phyloP scores from a whole-genome alignment of 306 rosid genomes.

The Cicer cuneatum region DNA sequence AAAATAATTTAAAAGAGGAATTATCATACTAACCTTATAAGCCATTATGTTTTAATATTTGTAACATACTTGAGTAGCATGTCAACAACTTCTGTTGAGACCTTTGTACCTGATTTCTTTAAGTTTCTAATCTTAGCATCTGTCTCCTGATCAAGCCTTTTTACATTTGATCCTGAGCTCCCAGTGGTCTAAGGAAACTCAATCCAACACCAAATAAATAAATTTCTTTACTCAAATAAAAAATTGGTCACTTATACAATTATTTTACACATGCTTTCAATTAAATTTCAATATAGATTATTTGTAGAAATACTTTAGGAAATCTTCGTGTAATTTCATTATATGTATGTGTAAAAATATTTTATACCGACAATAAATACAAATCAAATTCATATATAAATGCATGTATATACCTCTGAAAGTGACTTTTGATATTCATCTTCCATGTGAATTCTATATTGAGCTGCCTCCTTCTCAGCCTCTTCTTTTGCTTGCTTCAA shows the following conservation, averaged over 20 bases:
- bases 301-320: no score
- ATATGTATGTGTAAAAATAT: no score
- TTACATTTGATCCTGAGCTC: slow-evolving; percentile 65
- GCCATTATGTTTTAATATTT: slow-evolving; percentile 53
- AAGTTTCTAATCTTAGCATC: slow-evolving; percentile 55
- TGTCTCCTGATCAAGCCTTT: slow-evolving; percentile 76
- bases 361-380: neutral
- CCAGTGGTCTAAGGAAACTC: slow-evolving; percentile 57
- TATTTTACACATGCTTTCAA: no score
- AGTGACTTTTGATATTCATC: slow-evolving; percentile 65
- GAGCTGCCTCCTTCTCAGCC: slow-evolving; percentile 68
- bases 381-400: neutral
- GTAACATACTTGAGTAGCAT: slow-evolving; percentile 70
- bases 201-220: neutral
- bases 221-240: slow-evolving; percentile 21
- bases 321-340: no score
- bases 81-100: slow-evolving; percentile 58
- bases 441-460: slow-evolving; percentile 66
- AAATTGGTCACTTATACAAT: neutral
- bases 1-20: slow-evolving; percentile 35
- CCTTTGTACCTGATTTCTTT: slow-evolving; percentile 57
- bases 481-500: slow-evolving; percentile 81
- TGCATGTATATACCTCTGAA: slow-evolving; percentile 55
- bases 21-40: slow-evolving; percentile 36
- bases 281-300: neutral